Evolutionary conservation across 768 basidiomycete genomes (phyloP), one percentile per base, ranked within the genome.

Genomic region (Rhodotorula diobovata): DNA sequence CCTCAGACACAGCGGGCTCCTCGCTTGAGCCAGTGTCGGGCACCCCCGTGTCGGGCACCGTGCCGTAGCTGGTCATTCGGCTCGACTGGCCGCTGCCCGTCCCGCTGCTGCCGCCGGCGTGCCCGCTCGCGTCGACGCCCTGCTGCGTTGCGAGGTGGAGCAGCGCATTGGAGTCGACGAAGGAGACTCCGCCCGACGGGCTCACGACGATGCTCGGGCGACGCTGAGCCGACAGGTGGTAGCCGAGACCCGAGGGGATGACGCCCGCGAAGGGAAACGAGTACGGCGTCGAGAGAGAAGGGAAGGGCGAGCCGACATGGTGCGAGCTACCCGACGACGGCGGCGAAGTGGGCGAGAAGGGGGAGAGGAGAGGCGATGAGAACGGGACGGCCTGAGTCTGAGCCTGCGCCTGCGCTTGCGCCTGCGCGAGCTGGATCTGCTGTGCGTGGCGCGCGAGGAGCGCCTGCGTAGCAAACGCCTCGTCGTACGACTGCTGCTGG

Each of bases 131-230:
- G 1, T 59, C 59, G 32, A 67, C 50, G 43, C 35, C 41, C 32
- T 45, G 51, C 59, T 68, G 60, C 8, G 45, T 50, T 14, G 67
- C 67, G n/a, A 68, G 53, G 39, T 62, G 45, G 34, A 56, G 41
- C 16, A 61, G 43, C 20, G 53, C 39, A 21, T 35, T 18, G 3
- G 67, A 56, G 45, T 62, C 60, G 54, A 55, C 54, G 54, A 55
- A 32, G 10, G 10, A 10, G 54, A 55, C 21, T 9, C 10, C 18
- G 9, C 34, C 54, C 11, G 7, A 15, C 9, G 54, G 54, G 16
- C 34, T 25, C 15, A 55, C 18, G 54, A 55, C 21, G 54, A 55
- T 55, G 54, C 54, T 55, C 32, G 54, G 32, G 34, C 54, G 54
- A 21, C 54, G 54, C 48, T 28, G 25, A 50, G 48, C 48, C 6